A percentile compares a stretch with the other conserved stretches of the same genome.
Evolutionary conservation across 768 basidiomycete species (phyloP).

Genomic region (Auriscalpium orientale): DNA sequence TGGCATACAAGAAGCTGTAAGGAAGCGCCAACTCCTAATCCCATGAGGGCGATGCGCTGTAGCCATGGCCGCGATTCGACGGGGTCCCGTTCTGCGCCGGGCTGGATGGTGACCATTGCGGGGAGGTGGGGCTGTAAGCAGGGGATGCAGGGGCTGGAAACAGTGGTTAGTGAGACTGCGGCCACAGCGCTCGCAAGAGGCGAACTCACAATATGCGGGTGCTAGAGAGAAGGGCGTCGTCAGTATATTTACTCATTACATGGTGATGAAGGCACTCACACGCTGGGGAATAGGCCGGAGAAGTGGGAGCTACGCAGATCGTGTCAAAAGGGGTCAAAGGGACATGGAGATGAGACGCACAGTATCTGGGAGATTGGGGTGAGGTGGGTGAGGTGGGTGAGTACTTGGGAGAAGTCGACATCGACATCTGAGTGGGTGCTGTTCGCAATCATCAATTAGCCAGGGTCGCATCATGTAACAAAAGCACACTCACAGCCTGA

Average conservation of each 20-base stretch:
- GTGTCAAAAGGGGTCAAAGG: conserved; percentile 4
- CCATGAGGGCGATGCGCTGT: conserved; percentile 47
- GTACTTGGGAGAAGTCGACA: conserved; percentile 78
- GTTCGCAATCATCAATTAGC: conserved; percentile 7
- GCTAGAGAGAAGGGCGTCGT: conserved; percentile 32
- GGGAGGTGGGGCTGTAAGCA: conserved; percentile 80
- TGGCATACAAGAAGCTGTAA: neutral
- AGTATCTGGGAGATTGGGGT: conserved; percentile 89
- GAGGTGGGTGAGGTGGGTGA: conserved; percentile 93
- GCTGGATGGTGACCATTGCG: conserved; percentile 76
- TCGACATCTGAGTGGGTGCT: conserved; percentile 81
- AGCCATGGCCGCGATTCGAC: conserved; percentile 32
- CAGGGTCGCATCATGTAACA: too few species aligned
- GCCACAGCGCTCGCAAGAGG: neutral
- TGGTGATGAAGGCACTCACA: conserved; percentile 43
- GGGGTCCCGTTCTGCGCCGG: conserved; percentile 50
- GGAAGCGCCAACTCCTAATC: conserved; percentile 22
- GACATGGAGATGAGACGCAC: conserved; percentile 35
- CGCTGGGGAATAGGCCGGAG: conserved; percentile 81
- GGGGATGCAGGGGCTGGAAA: conserved; percentile 71
- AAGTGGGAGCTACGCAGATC: conserved; percentile 60
- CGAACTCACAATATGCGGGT: conserved; percentile 67
- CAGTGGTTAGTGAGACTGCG: conserved; percentile 8
- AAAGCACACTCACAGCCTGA: too few species aligned
- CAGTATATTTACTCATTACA: conserved; percentile 1